Conservation (phyloP, 1,139 yeast genomes). For the Kodamaea suecica region DNA sequence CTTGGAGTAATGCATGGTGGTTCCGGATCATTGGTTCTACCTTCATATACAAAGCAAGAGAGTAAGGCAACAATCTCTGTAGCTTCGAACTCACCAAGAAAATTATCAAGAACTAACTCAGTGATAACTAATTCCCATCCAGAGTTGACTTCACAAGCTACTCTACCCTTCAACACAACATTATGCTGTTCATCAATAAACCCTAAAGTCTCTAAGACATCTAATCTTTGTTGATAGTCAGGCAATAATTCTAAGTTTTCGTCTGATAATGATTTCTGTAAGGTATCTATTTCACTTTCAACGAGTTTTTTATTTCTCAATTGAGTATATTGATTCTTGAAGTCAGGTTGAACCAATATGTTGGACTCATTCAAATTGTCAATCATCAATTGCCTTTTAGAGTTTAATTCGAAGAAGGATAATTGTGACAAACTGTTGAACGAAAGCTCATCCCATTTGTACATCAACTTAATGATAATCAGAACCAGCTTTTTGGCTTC, state of each 20-base stretch:
- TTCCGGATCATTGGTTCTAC: conserved; percentile 62
- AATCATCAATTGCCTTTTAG: conserved; percentile 43
- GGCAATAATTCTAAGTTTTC: conserved; percentile 89
- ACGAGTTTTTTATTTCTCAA: conserved; percentile 47
- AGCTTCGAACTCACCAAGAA: conserved; percentile 88
- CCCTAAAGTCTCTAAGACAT: conserved; percentile 67
- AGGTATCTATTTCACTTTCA: conserved; percentile 48
- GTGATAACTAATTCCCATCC: conserved; percentile 91
- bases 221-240: conserved; percentile 85
- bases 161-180: conserved; percentile 82
- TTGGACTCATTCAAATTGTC: conserved; percentile 30
- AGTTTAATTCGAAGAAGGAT: conserved; percentile 49
- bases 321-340: conserved; percentile 47
- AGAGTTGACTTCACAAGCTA: conserved; percentile 81
- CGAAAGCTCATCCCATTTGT: conserved; percentile 44
- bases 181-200: conserved; percentile 75
- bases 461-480: conserved; percentile 39
- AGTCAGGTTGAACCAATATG: conserved; percentile 35
- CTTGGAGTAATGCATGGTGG: conserved; percentile 73
- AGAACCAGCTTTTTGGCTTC: conserved; percentile 43
- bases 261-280: conserved; percentile 69
- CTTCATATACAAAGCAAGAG: conserved; percentile 92
- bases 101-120: conserved; percentile 85
- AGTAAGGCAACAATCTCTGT: conserved; percentile 93
- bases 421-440: conserved; percentile 47